These are phyloP conservation scores for Ilex aquifolium DNA, from an alignment of 257 asterid genomes.

Conservation along the genomic window DNA sequence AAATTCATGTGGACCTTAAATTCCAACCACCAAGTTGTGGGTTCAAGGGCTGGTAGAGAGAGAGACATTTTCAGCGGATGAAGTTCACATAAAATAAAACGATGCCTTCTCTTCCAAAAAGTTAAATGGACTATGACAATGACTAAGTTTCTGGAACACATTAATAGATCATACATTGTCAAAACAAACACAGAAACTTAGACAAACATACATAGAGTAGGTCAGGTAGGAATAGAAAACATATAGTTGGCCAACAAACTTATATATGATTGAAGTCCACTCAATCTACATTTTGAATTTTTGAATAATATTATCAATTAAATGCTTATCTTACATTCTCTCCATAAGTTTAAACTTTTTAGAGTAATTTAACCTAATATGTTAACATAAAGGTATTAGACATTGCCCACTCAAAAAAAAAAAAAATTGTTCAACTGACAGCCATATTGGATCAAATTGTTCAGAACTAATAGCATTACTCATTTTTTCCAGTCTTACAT, in stretches of 20 bases:
- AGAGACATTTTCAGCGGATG: not conserved
- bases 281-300: slow-evolving; percentile 8
- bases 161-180: not conserved
- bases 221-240: slow-evolving; percentile 15
- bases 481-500: too few species aligned
- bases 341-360: too few species aligned
- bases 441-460: too few species aligned
- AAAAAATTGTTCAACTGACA: too few species aligned
- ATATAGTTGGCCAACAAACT: slow-evolving; percentile 32
- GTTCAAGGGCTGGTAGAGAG: not conserved
- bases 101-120: not conserved
- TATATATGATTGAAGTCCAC: slow-evolving; percentile 8
- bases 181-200: not conserved
- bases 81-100: not conserved
- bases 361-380: too few species aligned
- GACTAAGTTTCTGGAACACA: not conserved
- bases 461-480: too few species aligned
- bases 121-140: not conserved
- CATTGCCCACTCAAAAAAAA: too few species aligned
- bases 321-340: too few species aligned
- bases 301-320: too few species aligned
- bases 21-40: too few species aligned
- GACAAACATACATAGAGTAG: not conserved
- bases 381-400: too few species aligned
- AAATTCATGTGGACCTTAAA: too few species aligned